Evolutionary conservation across 371 early-diverging fungal genomes (phyloP).

Genomic region (Sporodiniella umbellata): DNA sequence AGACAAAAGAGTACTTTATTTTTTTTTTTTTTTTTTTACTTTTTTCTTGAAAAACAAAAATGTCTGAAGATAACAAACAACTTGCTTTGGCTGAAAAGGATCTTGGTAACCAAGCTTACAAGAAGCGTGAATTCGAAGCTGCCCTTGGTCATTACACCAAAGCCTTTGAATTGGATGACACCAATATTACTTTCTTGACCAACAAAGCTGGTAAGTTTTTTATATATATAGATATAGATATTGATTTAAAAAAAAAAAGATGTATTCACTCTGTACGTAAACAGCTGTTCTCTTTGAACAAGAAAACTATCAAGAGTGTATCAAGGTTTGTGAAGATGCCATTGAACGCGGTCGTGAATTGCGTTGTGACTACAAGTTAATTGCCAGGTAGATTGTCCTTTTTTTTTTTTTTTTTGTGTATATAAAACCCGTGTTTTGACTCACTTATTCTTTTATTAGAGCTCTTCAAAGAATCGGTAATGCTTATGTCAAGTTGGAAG

Average conservation of each 20-base stretch:
- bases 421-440: slow-evolving; percentile 6
- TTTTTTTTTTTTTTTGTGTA: too few relatives aligned
- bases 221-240: not conserved
- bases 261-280: not conserved
- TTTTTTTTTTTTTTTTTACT: slow-evolving; percentile 4
- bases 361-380: slow-evolving; percentile 92
- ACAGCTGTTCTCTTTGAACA: slow-evolving; percentile 92
- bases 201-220: slow-evolving; percentile 80
- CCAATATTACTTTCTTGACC: slow-evolving; percentile 89
- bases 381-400: slow-evolving; percentile 92
- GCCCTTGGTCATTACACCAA: slow-evolving; percentile 88
- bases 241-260: too few relatives aligned
- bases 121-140: slow-evolving; percentile 87
- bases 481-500: slow-evolving; percentile 79
- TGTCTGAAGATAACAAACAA: slow-evolving; percentile 63
- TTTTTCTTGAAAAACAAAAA: slow-evolving; percentile 9
- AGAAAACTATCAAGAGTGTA: slow-evolving; percentile 87
- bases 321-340: slow-evolving; percentile 89
- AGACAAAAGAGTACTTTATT: slow-evolving; percentile 1
- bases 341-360: slow-evolving; percentile 89
- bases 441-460: slow-evolving; percentile 23
- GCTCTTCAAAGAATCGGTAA: slow-evolving; percentile 91
- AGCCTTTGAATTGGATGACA: slow-evolving; percentile 88
- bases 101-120: slow-evolving; percentile 89
- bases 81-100: slow-evolving; percentile 84